Percentiles rank a stretch among this genome's conserved stretches.
phyloP scores from a whole-genome alignment of 2,329 filamentous ascomycete species.

The Sclerotinia glacialis region DNA sequence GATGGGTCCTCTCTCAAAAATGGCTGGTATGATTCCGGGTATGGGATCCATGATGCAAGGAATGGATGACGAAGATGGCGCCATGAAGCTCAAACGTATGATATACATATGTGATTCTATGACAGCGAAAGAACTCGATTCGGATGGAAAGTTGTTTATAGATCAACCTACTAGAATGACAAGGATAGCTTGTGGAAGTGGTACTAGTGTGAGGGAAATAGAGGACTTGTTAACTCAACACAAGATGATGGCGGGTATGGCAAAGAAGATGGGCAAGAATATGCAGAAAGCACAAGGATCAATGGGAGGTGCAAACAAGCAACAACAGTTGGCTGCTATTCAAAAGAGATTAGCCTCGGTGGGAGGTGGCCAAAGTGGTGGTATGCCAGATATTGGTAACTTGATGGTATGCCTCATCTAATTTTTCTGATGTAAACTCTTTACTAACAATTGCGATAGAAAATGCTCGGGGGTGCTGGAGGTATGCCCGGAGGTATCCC shows the following conservation, averaged over 20 bases:
- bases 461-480: constrained; percentile 74
- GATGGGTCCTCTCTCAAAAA: constrained; percentile 96
- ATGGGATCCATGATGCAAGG: constrained; percentile 91
- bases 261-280: constrained; percentile 98
- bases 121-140: constrained; percentile 93
- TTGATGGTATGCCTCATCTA: constrained; percentile 55
- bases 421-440: neutral
- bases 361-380: constrained; percentile 67
- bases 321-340: constrained; percentile 94
- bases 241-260: constrained; percentile 98
- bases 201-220: constrained; percentile 87
- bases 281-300: constrained; percentile 91
- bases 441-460: constrained; percentile 39
- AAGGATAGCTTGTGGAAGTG: constrained; percentile 82
- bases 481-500: constrained; percentile 53
- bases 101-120: constrained; percentile 99
- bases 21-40: constrained; percentile 98
- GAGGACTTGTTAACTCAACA: constrained; percentile 98
- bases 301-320: constrained; percentile 86
- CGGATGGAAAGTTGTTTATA: constrained; percentile 89
- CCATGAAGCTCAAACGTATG: constrained; percentile 91
- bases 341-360: constrained; percentile 92
- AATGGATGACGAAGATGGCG: constrained; percentile 97
- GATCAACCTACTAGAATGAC: constrained; percentile 93
- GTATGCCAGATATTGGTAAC: constrained; percentile 78